phyloP scores from a whole-genome alignment of 768 basidiomycete genomes.

The Clathrus columnatus region DNA sequence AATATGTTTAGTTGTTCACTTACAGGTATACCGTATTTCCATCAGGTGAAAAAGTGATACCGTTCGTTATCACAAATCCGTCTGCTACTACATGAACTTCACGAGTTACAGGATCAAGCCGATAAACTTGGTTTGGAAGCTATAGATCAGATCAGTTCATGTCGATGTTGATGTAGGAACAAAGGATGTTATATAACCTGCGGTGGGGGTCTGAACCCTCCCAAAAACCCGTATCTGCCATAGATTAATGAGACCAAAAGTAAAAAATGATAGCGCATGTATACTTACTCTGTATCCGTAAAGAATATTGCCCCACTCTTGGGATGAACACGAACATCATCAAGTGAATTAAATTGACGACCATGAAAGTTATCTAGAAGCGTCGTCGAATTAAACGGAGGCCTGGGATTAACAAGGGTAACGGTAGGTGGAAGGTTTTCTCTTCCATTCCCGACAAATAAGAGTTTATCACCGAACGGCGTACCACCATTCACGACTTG shows the following conservation, averaged over 20 bases:
- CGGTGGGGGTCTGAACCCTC: constrained; percentile 57
- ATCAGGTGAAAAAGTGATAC: constrained; percentile 59
- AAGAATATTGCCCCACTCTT: constrained; percentile 60
- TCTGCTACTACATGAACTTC: constrained; percentile 66
- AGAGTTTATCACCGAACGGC: constrained; percentile 46
- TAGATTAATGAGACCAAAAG: background rate
- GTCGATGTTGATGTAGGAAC: too few species aligned
- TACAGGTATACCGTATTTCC: constrained; percentile 60
- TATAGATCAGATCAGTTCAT: constrained; percentile 13
- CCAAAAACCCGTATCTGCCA: constrained; percentile 52
- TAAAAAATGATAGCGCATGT: background rate
- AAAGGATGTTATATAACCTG: constrained; percentile 10
- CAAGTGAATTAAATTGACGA: constrained; percentile 73
- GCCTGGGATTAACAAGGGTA: constrained; percentile 51
- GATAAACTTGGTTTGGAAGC: constrained; percentile 70
- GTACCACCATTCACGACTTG: constrained; percentile 70
- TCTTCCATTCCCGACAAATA: constrained; percentile 60
- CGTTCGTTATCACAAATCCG: constrained; percentile 66
- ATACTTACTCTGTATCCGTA: constrained; percentile 56
- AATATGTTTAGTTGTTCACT: constrained; percentile 16
- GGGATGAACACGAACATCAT: constrained; percentile 70
- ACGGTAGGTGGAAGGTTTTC: constrained; percentile 53
- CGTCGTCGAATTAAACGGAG: constrained; percentile 59
- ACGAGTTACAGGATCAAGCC: constrained; percentile 58
- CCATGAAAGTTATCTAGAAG: constrained; percentile 74